Percentiles rank a stretch among this genome's conserved stretches.
These are phyloP conservation scores for Groenewaldozyma sp. DNA, from an alignment of 1,139 yeast genomes.

Conservation along the genomic window DNA sequence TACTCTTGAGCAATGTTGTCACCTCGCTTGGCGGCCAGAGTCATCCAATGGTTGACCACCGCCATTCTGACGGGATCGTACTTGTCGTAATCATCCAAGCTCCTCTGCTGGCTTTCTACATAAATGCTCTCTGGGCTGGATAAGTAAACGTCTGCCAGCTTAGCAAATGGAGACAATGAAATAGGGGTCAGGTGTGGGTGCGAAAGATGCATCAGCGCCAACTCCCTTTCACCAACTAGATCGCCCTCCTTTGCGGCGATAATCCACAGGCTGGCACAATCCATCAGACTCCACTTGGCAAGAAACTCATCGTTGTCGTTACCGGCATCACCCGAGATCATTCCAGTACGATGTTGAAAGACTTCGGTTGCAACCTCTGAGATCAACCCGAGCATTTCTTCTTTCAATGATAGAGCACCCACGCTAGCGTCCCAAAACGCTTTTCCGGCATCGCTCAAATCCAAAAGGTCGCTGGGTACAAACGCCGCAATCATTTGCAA, in stretches of 20 bases:
- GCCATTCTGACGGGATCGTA: slow-evolving; percentile 28
- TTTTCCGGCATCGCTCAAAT: slow-evolving; percentile 27
- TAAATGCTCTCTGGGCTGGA: slow-evolving; percentile 11
- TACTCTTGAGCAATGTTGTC: slow-evolving; percentile 27
- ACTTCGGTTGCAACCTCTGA: slow-evolving; percentile 29
- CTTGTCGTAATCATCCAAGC: slow-evolving; percentile 19
- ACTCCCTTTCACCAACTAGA: slow-evolving; percentile 24
- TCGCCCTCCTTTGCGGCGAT: slow-evolving; percentile 28
- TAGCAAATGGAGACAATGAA: slow-evolving; percentile 21
- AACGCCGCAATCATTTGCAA: slow-evolving; percentile 31
- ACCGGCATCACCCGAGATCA: slow-evolving; percentile 10
- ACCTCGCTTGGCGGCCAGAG: slow-evolving; percentile 24
- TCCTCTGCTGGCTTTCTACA: slow-evolving; percentile 16
- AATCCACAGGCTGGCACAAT: slow-evolving; percentile 26
- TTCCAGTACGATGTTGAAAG: slow-evolving; percentile 26
- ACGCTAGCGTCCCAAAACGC: slow-evolving; percentile 33
- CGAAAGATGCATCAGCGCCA: slow-evolving; percentile 27
- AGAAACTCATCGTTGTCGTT: slow-evolving; percentile 13
- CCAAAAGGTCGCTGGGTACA: slow-evolving; percentile 27
- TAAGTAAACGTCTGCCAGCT: slow-evolving; percentile 20
- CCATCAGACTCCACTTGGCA: slow-evolving; percentile 20
- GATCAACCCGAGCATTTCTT: slow-evolving; percentile 24
- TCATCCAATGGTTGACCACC: slow-evolving; percentile 27
- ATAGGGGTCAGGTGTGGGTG: slow-evolving; percentile 25
- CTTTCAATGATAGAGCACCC: slow-evolving; percentile 29